A percentile compares a stretch with the other conserved stretches of the same genome.
Conservation (phyloP, 257 asterid genomes). For the Cruciata laevipes region DNA sequence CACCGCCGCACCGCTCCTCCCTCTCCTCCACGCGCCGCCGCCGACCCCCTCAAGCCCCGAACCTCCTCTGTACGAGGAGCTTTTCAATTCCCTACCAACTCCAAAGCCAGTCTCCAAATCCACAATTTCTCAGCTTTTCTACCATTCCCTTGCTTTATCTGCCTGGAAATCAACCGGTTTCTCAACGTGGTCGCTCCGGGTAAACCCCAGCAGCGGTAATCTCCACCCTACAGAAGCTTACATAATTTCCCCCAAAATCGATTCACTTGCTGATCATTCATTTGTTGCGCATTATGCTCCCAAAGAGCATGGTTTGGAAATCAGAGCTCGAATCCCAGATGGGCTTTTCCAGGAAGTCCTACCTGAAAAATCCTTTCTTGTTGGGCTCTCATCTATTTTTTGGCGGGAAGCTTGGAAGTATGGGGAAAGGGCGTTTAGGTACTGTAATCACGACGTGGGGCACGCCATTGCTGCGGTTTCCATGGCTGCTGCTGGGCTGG, state of each 20-base stretch:
- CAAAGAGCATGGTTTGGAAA: constrained; percentile 80
- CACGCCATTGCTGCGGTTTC: constrained; percentile 87
- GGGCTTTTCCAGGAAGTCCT: constrained; percentile 34
- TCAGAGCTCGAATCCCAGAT: constrained; percentile 52
- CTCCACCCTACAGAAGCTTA: constrained; percentile 91
- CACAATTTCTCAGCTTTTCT: constrained; percentile 57
- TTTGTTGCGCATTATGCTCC: constrained; percentile 90
- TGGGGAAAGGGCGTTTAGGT: constrained; percentile 97
- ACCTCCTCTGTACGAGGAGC: constrained; percentile 42
- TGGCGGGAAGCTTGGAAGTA: constrained; percentile 99
- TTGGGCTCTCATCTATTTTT: constrained; percentile 76
- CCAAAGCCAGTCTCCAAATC: constrained; percentile 48
- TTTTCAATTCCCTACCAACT: constrained; percentile 42
- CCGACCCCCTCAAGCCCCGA: constrained; percentile 1
- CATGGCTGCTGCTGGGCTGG: constrained; percentile 84
- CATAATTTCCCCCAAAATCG: constrained; percentile 53
- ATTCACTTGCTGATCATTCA: constrained; percentile 37
- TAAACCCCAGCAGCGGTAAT: constrained; percentile 97
- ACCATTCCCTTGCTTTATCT: constrained; percentile 67
- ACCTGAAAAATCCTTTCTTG: constrained; percentile 52
- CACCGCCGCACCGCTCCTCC: constrained; percentile 52
- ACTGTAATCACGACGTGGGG: constrained; percentile 95
- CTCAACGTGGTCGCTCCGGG: constrained; percentile 92
- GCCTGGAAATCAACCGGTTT: constrained; percentile 84
- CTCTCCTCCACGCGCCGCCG: constrained; percentile 52